Evolutionary conservation across 2,329 filamentous ascomycete genomes (phyloP).

Genomic region (Penicillium aurantiogriseum): DNA sequence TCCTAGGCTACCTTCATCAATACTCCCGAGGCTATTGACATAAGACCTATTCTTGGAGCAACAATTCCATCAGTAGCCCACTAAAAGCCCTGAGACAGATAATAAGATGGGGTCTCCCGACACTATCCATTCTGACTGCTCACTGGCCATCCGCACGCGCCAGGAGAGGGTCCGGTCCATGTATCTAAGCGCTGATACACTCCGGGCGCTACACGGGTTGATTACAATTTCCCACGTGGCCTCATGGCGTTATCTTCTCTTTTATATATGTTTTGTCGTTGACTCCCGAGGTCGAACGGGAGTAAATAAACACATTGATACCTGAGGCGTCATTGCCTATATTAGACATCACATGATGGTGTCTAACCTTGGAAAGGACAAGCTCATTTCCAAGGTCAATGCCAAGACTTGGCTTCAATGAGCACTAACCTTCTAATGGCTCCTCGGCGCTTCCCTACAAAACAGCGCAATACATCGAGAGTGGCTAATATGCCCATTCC

Average conservation of each 20-base stretch:
- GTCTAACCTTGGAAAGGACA: neutral
- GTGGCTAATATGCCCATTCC: too few species aligned
- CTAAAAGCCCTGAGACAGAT: neutral
- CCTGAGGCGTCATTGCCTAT: neutral
- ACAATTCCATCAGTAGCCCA: neutral
- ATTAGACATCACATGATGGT: neutral
- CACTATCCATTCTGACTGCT: neutral
- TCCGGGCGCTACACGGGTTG: neutral
- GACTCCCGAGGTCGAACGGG: neutral
- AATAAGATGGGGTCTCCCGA: neutral
- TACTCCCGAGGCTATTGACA: neutral
- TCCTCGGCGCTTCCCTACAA: too few species aligned
- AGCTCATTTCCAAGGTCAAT: neutral
- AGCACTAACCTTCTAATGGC: too few species aligned
- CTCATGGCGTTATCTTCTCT: too few species aligned
- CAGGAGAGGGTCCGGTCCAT: constrained; percentile 1
- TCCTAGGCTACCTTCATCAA: neutral
- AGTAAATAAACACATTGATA: neutral
- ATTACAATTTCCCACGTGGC: neutral
- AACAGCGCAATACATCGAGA: too few species aligned
- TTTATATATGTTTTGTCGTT: neutral
- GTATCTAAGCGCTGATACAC: neutral
- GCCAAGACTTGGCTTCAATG: constrained; percentile 7
- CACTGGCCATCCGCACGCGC: constrained; percentile 5
- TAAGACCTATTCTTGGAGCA: neutral